Conservation (phyloP, 306 rosid genomes). For the Cucumis hystrix region DNA sequence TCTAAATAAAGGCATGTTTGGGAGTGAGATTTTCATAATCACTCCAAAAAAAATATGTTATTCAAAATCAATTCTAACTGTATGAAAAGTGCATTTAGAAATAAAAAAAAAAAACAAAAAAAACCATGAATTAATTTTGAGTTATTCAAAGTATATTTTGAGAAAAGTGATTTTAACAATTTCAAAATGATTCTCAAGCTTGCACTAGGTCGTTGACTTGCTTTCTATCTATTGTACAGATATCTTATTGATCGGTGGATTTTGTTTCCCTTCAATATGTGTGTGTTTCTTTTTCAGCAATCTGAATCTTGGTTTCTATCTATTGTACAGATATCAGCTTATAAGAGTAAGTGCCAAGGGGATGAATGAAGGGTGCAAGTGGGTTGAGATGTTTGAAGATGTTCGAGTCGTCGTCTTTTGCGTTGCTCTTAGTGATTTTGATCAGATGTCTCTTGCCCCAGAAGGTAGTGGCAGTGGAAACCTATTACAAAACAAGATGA, state of each 20-base stretch:
- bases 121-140: too few relatives aligned
- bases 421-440: slow-evolving; percentile 67
- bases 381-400: slow-evolving; percentile 99
- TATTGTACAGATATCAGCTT: slow-evolving; percentile 62
- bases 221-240: too few relatives aligned
- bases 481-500: slow-evolving; percentile 82
- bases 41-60: too few relatives aligned
- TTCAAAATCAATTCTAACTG: too few relatives aligned
- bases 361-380: slow-evolving; percentile 83
- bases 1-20: background rate
- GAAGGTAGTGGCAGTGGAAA: slow-evolving; percentile 62
- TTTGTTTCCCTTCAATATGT: too few relatives aligned
- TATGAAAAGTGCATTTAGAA: too few relatives aligned
- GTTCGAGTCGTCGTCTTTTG: slow-evolving; percentile 81
- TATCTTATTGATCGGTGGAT: background rate
- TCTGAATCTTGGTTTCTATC: background rate
- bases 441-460: slow-evolving; percentile 51
- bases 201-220: too few relatives aligned
- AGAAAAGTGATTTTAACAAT: too few relatives aligned
- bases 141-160: too few relatives aligned
- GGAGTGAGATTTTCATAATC: too few relatives aligned
- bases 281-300: background rate
- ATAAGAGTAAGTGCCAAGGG: slow-evolving; percentile 95
- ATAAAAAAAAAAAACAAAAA: too few relatives aligned
- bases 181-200: too few relatives aligned